Percentiles rank a stretch among this genome's conserved stretches.
Conservation (phyloP, 1,139 yeast species). For the Pichia sp. region DNA sequence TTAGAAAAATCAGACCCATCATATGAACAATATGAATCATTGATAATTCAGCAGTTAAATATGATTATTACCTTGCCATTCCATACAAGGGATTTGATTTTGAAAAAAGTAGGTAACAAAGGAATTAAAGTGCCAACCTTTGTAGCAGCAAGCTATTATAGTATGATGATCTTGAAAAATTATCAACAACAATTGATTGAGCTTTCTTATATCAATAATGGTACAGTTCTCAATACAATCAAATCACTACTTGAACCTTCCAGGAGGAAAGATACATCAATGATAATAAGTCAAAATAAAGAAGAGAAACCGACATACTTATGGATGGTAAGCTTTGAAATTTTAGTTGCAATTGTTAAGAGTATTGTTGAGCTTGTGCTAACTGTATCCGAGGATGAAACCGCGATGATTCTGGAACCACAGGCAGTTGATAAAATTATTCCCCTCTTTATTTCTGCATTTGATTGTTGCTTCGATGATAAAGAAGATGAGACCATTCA, state of each 20-base stretch:
- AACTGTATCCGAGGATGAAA: conserved; percentile 21
- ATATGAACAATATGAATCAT: conserved; percentile 35
- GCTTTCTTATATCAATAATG: conserved; percentile 38
- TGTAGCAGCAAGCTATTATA: conserved; percentile 49
- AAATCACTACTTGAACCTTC: conserved; percentile 36
- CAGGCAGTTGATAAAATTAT: conserved; percentile 35
- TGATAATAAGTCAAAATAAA: not conserved
- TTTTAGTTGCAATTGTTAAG: conserved; percentile 23
- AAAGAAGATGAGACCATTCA: conserved; percentile 24
- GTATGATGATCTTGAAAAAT: conserved; percentile 37
- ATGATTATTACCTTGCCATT: conserved; percentile 50
- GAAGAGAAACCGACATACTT: conserved; percentile 19
- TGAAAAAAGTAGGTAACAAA: conserved; percentile 26
- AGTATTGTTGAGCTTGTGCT: conserved; percentile 24
- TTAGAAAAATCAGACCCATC: conserved; percentile 11
- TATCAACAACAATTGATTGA: conserved; percentile 32
- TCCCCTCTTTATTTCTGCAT: conserved; percentile 37
- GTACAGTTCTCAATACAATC: conserved; percentile 36
- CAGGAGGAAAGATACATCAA: conserved; percentile 14
- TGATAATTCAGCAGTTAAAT: conserved; percentile 46
- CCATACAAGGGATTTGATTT: conserved; percentile 49
- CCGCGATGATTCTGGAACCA: conserved; percentile 21
- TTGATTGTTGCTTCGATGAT: conserved; percentile 35
- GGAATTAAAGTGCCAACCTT: conserved; percentile 47
- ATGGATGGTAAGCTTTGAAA: conserved; percentile 39